phyloP scores from a whole-genome alignment of 108 stramenopile species.

The Skeletonema potamos region DNA sequence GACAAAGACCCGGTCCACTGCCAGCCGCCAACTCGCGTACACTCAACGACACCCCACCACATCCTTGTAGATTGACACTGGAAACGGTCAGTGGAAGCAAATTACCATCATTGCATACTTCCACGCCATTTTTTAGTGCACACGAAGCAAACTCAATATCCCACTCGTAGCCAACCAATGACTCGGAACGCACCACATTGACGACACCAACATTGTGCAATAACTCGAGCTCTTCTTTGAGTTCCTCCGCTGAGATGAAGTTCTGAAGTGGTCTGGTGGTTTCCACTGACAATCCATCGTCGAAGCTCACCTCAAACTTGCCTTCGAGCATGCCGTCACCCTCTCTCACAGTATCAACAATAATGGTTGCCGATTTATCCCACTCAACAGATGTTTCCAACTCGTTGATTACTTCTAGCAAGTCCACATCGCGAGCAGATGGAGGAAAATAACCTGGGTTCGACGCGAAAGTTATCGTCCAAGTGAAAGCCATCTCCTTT shows the following conservation, averaged over 20 bases:
- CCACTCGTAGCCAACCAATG: constrained; percentile 68
- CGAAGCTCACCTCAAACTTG: constrained; percentile 56
- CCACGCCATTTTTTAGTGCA: constrained; percentile 33
- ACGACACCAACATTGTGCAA: constrained; percentile 71
- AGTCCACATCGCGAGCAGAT: constrained; percentile 58
- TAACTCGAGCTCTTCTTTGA: constrained; percentile 60
- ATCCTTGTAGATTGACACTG: constrained; percentile 49
- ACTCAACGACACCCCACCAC: constrained; percentile 32
- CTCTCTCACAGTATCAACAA: constrained; percentile 18
- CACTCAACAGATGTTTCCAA: constrained; percentile 32
- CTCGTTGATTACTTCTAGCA: constrained; percentile 38
- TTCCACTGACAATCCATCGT: constrained; percentile 21
- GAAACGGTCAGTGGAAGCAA: constrained; percentile 39
- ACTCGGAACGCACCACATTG: constrained; percentile 47
- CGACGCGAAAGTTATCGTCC: constrained; percentile 79
- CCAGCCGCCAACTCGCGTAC: constrained; percentile 43
- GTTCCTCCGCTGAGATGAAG: constrained; percentile 60
- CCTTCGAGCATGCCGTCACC: constrained; percentile 52
- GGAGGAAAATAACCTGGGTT: constrained; percentile 84
- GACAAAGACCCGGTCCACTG: constrained; percentile 50
- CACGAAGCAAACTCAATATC: constrained; percentile 75
- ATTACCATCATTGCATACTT: constrained; percentile 81
- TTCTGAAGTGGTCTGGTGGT: constrained; percentile 47
- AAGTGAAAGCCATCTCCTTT: constrained; percentile 68
- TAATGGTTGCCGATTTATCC: constrained; percentile 18